phyloP scores from a whole-genome alignment of 1,284 basidiomycete genomes.

The Coniferiporia sulphurascens region DNA sequence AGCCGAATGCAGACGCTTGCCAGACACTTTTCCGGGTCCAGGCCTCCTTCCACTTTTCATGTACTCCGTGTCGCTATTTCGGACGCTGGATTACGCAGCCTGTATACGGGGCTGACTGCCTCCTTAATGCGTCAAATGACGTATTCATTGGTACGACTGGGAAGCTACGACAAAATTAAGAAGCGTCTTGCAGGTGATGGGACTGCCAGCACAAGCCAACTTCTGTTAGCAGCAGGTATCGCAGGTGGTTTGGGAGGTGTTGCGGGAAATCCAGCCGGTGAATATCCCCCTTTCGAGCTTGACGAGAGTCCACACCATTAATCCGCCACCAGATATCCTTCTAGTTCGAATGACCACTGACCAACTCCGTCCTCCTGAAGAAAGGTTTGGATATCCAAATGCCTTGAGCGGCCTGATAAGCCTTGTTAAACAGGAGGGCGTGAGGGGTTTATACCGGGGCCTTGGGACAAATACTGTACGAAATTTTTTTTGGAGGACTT shows the following conservation, averaged over 20 bases:
- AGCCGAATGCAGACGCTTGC: constrained; percentile 77
- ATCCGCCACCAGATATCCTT: constrained; percentile 45
- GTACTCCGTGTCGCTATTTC: constrained; percentile 54
- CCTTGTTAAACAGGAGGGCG: constrained; percentile 68
- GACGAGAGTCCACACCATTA: not conserved
- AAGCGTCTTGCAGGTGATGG: constrained; percentile 33
- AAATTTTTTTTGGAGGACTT: constrained; percentile 17
- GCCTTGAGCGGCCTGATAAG: constrained; percentile 64
- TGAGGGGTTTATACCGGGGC: constrained; percentile 67
- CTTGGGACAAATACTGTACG: constrained; percentile 75
- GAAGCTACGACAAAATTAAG: constrained; percentile 80
- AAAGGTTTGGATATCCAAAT: constrained; percentile 75
- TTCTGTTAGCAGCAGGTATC: constrained; percentile 61
- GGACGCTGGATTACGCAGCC: constrained; percentile 61
- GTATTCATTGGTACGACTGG: constrained; percentile 84
- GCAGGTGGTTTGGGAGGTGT: constrained; percentile 79
- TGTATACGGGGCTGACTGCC: constrained; percentile 82
- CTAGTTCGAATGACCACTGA: constrained; percentile 91
- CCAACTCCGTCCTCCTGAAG: constrained; percentile 63
- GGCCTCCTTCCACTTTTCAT: constrained; percentile 50
- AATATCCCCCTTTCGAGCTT: constrained; percentile 19
- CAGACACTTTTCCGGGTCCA: constrained; percentile 31
- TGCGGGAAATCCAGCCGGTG: constrained; percentile 78
- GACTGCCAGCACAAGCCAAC: constrained; percentile 42
- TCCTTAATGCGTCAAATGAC: constrained; percentile 89